Evolutionary conservation across 2,329 filamentous ascomycete genomes (phyloP), one percentile per base, ranked within the genome.

Genomic region (Graphiopsis chlorocephala): DNA sequence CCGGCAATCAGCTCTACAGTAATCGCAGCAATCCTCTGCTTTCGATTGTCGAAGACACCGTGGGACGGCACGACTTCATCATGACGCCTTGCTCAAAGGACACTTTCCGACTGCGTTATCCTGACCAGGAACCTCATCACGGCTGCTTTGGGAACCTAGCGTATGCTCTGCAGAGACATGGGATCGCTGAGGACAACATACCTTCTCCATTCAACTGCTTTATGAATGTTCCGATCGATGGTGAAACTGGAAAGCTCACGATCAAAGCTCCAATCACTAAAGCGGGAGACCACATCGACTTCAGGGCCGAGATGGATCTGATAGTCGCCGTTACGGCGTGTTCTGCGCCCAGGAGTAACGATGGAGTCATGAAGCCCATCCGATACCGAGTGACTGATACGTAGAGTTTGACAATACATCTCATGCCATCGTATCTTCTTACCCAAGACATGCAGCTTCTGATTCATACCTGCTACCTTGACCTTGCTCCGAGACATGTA

Each of bases 131-230:
- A 4, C 71, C 71, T 1, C 68, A 69, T 48, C 69, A 66, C 48
- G 71, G 71, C 11, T 73, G 71, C 48, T 72, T 72, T 64, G 71
- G 71, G 14, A 73, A 73, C 53, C 66, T 73, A 6, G 69, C 69
- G 1, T 58, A 66, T 26, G 70, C 70, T 8, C 63, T 73, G 20
- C 45, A 64, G 47, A 53, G 42, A 17, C 69, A 63, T 35, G 69
- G 70, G 20, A 69, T 72, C 25, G 50, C 59, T 4, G 63, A 69
- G 26, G 70, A 71, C 47, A 61, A 66, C 11, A 69, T 72, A 14
- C 71, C 71, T 25, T 68, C 65, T 35, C 68, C 71, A 2, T 72
- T 73, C 64, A 72, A 72, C 35, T 71, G 69, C 58, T 72, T 73
- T 47, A 73, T 73, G 71, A 71, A 73, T 28, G 70, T 73, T 15